Percentiles rank a stretch among this genome's conserved stretches.
Conservation (phyloP, 352 stramenopile species). For the Nothophytophthora sp. region DNA sequence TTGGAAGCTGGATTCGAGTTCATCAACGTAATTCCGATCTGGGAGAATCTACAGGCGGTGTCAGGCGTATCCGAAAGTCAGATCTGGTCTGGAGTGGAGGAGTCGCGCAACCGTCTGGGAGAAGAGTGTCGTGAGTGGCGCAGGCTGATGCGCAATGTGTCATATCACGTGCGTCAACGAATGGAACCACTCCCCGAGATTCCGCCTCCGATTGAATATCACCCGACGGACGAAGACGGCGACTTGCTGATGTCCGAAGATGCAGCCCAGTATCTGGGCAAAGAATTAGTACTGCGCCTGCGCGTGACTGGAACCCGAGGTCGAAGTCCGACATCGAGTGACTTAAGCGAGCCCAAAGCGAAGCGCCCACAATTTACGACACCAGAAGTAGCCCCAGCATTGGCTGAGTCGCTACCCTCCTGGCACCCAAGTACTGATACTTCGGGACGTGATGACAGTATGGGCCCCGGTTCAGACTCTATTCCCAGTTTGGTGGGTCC, state of each 20-base stretch:
- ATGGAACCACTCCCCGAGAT: not conserved
- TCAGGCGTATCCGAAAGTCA: not conserved
- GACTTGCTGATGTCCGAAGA: not conserved
- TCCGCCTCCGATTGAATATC: not conserved
- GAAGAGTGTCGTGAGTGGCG: no score
- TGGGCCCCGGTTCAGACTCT: no score
- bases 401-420: not conserved
- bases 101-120: no score
- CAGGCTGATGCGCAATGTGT: no score
- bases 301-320: not conserved
- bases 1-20: slow-evolving; percentile 1
- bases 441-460: not conserved
- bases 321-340: not conserved
- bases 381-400: not conserved
- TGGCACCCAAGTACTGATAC: no score
- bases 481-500: not conserved
- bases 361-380: not conserved
- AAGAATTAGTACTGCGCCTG: not conserved
- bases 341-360: not conserved
- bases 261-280: not conserved
- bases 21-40: not conserved
- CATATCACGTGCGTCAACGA: not conserved
- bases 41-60: not conserved
- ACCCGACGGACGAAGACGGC: not conserved
- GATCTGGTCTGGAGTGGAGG: no score